These are phyloP conservation scores for Russula brevipes DNA, from an alignment of 768 basidiomycete species.

Conservation along the genomic window DNA sequence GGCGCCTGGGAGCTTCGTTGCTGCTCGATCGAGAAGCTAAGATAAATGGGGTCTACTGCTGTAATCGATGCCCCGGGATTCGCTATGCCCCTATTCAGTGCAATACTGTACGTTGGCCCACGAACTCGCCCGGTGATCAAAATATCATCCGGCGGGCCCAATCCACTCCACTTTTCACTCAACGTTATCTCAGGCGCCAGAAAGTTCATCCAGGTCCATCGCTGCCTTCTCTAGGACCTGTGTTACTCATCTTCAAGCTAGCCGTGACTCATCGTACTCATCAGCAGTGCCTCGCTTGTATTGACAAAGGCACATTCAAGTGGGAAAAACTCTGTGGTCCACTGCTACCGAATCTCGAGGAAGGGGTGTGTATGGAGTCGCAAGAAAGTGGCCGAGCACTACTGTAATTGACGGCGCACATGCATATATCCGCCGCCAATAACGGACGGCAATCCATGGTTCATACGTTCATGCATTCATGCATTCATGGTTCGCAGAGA, in stretches of 20 bases:
- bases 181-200: no score
- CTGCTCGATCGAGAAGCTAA: no score
- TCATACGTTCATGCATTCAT: no score
- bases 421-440: not conserved
- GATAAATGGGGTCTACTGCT: no score
- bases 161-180: not conserved
- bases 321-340: not conserved
- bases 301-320: not conserved
- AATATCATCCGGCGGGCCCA: not conserved
- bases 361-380: not conserved
- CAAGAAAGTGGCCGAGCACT: not conserved
- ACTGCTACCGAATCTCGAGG: not conserved
- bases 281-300: not conserved
- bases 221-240: not conserved
- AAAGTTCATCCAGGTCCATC: not conserved
- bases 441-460: not conserved
- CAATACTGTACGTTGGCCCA: no score
- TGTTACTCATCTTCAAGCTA: not conserved
- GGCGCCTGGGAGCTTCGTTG: no score
- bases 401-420: not conserved
- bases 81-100: no score
- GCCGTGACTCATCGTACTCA: not conserved
- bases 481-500: no score
- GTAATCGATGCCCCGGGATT: not conserved
- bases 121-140: not conserved